Evolutionary conservation across 129 eudicot genomes (phyloP), one percentile per base, ranked within the genome.

Genomic region (Helianthus tuberosus): DNA sequence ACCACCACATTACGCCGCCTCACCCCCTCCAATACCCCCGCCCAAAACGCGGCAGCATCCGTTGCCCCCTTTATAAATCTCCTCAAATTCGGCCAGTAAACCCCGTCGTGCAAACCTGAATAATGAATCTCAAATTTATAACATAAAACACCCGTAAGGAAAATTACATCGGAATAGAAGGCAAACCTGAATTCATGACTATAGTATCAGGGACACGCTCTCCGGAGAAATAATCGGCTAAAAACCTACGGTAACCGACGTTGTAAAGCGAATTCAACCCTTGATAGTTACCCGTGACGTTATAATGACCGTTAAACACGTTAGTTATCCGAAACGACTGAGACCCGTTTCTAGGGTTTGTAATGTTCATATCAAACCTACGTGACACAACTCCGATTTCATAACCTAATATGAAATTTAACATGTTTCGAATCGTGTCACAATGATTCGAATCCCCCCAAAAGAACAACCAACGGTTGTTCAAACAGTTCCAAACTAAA

Each of bases 361-460:
- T 95, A 68, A 95, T 79, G 54, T 85, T 95, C 87, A 77, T 81
- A 64, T 93, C 98, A 66, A 83, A 93, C 52, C 79, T 35, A 51
- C 98, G 82, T 0, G 97, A 89, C 23, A 89, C 86, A 9, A 48
- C 64, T 0, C 72, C 54, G 27, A 86, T 57, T 48, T 95, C 81
- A 46, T 83, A 75, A 51, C 70, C 73, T 64, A 95, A 64, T 14
- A 91, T 68, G 38, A 95, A 86, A 70, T 83, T 80, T 17, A 95
- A 88, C 58, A 95, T 86, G 86, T 95, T 95, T 2, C 99, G 70
- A 53, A 93, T 80, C 0, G 97, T 93, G 63, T 93, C 98, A 46
- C 95, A 91, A 68, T 93, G 98, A 68, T 93, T 93, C 6, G 98
- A 93, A 79, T 93, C 98, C 2, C 98, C 97, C 98, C 98, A 93